These are phyloP conservation scores for Porogramme epimiltina DNA, from an alignment of 1,284 basidiomycete species.

Conservation along the genomic window DNA sequence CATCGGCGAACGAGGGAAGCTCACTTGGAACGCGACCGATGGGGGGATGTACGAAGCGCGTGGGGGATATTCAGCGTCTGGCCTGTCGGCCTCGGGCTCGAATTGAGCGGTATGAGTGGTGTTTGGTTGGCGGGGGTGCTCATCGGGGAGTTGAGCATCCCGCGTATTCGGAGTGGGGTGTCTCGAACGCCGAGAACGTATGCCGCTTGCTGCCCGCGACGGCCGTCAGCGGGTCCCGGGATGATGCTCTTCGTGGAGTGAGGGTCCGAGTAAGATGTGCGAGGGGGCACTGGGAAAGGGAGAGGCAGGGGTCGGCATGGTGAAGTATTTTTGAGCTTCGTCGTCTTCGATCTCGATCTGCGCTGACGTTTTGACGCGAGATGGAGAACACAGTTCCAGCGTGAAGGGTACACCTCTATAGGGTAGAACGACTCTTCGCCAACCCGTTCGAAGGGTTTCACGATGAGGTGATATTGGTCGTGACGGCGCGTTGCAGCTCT, in stretches of 20 bases:
- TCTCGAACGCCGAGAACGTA: slow-evolving; percentile 42
- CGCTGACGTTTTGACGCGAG: slow-evolving; percentile 44
- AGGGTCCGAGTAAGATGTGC: slow-evolving; percentile 7
- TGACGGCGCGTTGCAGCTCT: slow-evolving; percentile 73
- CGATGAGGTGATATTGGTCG: slow-evolving; percentile 78
- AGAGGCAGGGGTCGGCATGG: slow-evolving; percentile 71
- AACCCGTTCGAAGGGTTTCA: slow-evolving; percentile 54
- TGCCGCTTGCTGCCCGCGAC: slow-evolving; percentile 62
- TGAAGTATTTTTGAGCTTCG: slow-evolving; percentile 40
- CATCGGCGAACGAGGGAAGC: slow-evolving; percentile 47
- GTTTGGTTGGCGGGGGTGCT: slow-evolving; percentile 36
- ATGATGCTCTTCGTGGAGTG: slow-evolving; percentile 28
- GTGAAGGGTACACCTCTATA: slow-evolving; percentile 73
- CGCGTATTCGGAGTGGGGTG: slow-evolving; percentile 16
- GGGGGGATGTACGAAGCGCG: slow-evolving; percentile 38
- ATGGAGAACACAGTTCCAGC: slow-evolving; percentile 89
- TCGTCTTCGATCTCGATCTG: slow-evolving; percentile 8
- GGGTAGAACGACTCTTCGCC: slow-evolving; percentile 47
- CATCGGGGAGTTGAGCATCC: slow-evolving; percentile 30
- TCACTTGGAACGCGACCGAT: slow-evolving; percentile 37
- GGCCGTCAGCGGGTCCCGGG: slow-evolving; percentile 30
- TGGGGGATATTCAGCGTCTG: slow-evolving; percentile 21
- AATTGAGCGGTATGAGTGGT: slow-evolving; percentile 22
- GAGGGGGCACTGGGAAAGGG: slow-evolving; percentile 56
- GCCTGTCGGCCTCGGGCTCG: slow-evolving; percentile 21